Evolutionary conservation across 2,329 filamentous ascomycete genomes (phyloP).

Genomic region (Rhynchosporium graminicola): DNA sequence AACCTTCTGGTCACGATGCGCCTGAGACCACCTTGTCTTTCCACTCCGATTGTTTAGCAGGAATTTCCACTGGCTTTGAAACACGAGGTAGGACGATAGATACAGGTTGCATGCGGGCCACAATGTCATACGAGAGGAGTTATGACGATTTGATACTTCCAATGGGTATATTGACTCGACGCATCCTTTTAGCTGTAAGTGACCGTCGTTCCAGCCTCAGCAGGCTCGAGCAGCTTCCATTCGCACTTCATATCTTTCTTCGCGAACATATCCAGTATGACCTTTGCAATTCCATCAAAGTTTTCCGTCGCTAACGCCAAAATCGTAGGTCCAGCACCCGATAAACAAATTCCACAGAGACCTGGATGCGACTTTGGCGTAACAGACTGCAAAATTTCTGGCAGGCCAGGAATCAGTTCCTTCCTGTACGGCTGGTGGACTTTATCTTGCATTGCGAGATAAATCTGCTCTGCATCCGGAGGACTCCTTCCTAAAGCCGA

Average conservation of each 20-base stretch:
- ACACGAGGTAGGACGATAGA: too few relatives aligned
- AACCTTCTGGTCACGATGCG: too few relatives aligned
- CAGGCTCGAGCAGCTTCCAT: slow-evolving; percentile 87
- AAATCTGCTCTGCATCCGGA: slow-evolving; percentile 90
- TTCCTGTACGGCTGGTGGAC: slow-evolving; percentile 96
- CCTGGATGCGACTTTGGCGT: slow-evolving; percentile 85
- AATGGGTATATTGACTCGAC: background rate
- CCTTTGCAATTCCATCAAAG: slow-evolving; percentile 82
- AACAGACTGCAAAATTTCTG: slow-evolving; percentile 87
- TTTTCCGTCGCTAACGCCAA: slow-evolving; percentile 87
- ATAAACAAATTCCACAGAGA: slow-evolving; percentile 90
- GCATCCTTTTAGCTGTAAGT: slow-evolving; percentile 33
- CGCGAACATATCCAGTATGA: slow-evolving; percentile 74
- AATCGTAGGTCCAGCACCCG: slow-evolving; percentile 92
- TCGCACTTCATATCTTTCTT: slow-evolving; percentile 73
- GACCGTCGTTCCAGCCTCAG: slow-evolving; percentile 59
- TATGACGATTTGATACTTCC: background rate
- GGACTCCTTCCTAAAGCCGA: slow-evolving; percentile 87
- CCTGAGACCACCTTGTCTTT: too few relatives aligned
- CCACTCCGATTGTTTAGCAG: too few relatives aligned
- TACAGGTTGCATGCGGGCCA: background rate
- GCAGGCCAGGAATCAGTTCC: slow-evolving; percentile 85
- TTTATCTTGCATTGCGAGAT: slow-evolving; percentile 98
- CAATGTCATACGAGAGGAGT: background rate
- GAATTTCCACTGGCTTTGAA: too few relatives aligned